These are phyloP conservation scores for Pulveroboletus sp. DNA, from an alignment of 768 basidiomycete species.

Conservation along the genomic window DNA sequence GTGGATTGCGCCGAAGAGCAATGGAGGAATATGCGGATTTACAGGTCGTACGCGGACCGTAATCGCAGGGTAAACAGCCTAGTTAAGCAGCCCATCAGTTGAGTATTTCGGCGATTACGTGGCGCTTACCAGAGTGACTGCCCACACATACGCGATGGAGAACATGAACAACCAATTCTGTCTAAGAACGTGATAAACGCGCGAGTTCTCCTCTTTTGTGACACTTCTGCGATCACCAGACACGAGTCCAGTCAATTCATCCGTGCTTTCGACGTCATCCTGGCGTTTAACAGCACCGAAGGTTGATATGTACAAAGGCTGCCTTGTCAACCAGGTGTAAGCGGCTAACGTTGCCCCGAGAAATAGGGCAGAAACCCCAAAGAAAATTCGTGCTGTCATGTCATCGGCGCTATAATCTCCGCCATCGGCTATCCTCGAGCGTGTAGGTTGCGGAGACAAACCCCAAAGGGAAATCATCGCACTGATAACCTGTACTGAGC, in stretches of 20 bases:
- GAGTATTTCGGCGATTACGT: neutral
- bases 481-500: conserved; percentile 67
- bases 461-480: conserved; percentile 54
- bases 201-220: conserved; percentile 35
- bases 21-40: conserved; percentile 65
- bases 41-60: conserved; percentile 71
- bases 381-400: conserved; percentile 66
- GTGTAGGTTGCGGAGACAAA: conserved; percentile 22
- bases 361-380: conserved; percentile 63
- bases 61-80: conserved; percentile 86
- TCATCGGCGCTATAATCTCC: conserved; percentile 46
- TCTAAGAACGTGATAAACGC: conserved; percentile 52
- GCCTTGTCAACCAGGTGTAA: conserved; percentile 52
- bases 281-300: conserved; percentile 45
- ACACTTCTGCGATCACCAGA: conserved; percentile 22
- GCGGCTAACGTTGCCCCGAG: conserved; percentile 51
- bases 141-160: conserved; percentile 71
- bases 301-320: conserved; percentile 54
- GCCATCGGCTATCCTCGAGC: neutral
- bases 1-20: conserved; percentile 74
- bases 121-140: conserved; percentile 67
- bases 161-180: conserved; percentile 65
- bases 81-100: neutral
- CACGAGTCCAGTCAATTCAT: conserved; percentile 33
- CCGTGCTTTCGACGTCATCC: conserved; percentile 12